Evolutionary conservation across 164 flowering plant genomes (phyloP).

Genomic region (Dillenia turbinata): DNA sequence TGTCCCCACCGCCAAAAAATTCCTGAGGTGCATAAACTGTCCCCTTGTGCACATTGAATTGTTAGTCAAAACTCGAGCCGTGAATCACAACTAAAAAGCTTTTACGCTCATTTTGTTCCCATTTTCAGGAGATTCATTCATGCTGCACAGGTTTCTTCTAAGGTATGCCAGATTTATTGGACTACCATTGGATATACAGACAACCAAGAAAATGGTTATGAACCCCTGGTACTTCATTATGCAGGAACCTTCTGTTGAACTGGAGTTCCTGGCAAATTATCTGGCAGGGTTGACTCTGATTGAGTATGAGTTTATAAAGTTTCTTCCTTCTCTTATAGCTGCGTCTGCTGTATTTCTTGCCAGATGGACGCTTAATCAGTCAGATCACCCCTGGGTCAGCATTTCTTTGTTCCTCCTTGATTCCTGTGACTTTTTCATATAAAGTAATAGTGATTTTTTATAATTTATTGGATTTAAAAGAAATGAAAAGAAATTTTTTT

Average conservation of each 20-base stretch:
- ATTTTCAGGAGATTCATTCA: constrained; percentile 75
- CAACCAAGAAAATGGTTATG: no score
- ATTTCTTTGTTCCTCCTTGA: neutral
- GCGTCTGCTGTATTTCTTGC: constrained; percentile 74
- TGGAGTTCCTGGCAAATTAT: constrained; percentile 68
- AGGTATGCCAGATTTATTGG: constrained; percentile 31
- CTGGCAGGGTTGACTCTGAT: constrained; percentile 58
- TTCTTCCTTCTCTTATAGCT: constrained; percentile 56
- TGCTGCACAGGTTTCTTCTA: constrained; percentile 75
- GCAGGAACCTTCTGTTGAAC: constrained; percentile 47
- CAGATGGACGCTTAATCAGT: constrained; percentile 61
- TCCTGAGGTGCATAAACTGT: constrained; percentile 58
- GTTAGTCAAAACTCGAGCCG: neutral
- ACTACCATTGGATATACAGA: no score
- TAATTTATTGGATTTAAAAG: no score
- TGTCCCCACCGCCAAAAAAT: constrained; percentile 73
- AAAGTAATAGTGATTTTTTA: no score
- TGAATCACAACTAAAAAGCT: no score
- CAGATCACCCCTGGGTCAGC: constrained; percentile 66
- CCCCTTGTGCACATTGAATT: neutral
- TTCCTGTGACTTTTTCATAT: no score
- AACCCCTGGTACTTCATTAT: neutral
- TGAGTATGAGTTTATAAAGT: constrained; percentile 57
- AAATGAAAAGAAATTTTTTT: neutral
- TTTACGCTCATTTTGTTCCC: neutral